Percentiles rank a stretch among this genome's conserved stretches.
Conservation (phyloP, 768 basidiomycete species). For the Hortiboletus flavorubellus region DNA sequence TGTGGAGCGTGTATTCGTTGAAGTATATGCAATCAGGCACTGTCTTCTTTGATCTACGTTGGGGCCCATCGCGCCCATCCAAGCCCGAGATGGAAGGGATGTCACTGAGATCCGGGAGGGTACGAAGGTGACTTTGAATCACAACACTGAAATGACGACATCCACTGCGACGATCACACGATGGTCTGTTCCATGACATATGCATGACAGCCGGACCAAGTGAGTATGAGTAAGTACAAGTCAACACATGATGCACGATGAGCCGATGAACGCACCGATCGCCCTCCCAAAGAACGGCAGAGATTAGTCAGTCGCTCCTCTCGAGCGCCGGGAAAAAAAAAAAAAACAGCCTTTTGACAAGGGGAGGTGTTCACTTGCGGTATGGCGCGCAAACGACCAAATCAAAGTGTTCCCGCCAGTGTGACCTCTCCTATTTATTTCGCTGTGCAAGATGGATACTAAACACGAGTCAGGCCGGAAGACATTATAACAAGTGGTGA, state of each 20-base stretch:
- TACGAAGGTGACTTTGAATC: too few species aligned
- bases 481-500: not conserved
- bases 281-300: not conserved
- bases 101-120: too few species aligned
- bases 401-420: not conserved
- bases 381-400: too few species aligned
- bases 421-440: not conserved
- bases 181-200: not conserved
- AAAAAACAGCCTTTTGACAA: not conserved
- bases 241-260: too few species aligned
- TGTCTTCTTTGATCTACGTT: not conserved
- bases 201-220: too few species aligned
- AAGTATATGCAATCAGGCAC: not conserved
- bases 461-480: not conserved
- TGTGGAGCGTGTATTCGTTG: not conserved
- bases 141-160: too few species aligned
- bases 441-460: not conserved
- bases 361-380: not conserved
- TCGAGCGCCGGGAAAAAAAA: not conserved
- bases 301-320: not conserved
- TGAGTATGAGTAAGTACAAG: too few species aligned
- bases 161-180: too few species aligned
- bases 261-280: slow-evolving; percentile 6
- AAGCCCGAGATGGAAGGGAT: too few species aligned
- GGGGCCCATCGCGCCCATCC: too few species aligned